phyloP scores from a whole-genome alignment of 2,329 filamentous ascomycete genomes.

The Neofusicoccum sp. region DNA sequence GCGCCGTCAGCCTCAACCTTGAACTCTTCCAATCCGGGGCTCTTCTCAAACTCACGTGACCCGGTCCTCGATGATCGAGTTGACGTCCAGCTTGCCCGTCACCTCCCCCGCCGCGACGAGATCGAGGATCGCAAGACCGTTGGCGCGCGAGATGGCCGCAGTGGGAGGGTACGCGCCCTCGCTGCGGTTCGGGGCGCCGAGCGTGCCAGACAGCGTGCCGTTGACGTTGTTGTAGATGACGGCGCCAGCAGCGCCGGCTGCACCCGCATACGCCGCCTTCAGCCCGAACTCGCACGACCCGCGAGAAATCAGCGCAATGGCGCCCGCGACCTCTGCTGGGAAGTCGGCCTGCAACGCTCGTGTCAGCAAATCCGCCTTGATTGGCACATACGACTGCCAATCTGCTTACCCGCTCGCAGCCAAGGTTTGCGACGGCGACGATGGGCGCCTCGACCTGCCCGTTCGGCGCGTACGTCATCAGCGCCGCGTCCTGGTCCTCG shows the following conservation, averaged over 20 bases:
- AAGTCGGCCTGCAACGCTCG: constrained; percentile 56
- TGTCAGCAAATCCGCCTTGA: background rate
- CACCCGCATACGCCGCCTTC: constrained; percentile 70
- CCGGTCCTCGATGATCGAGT: constrained; percentile 49
- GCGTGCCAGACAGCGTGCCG: constrained; percentile 63
- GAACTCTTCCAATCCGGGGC: background rate
- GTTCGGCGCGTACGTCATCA: constrained; percentile 62
- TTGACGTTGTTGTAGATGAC: constrained; percentile 74
- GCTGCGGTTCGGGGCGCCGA: constrained; percentile 62
- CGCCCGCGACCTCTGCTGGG: constrained; percentile 59
- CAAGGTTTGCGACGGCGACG: constrained; percentile 63
- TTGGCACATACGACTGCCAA: too few species aligned
- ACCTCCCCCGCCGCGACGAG: constrained; percentile 52
- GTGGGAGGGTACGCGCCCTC: constrained; percentile 64
- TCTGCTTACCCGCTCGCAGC: constrained; percentile 54
- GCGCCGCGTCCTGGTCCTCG: constrained; percentile 29
- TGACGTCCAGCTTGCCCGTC: constrained; percentile 46
- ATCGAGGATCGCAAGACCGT: constrained; percentile 60
- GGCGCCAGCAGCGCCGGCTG: constrained; percentile 69
- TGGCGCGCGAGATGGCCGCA: constrained; percentile 64
- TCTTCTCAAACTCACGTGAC: constrained; percentile 41
- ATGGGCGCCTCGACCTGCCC: constrained; percentile 62
- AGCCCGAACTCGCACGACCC: constrained; percentile 71
- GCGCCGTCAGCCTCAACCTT: background rate
- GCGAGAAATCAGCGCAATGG: constrained; percentile 71